These are phyloP conservation scores for Gastrodia elata DNA, from an alignment of 106 monocot species.

Conservation along the genomic window DNA sequence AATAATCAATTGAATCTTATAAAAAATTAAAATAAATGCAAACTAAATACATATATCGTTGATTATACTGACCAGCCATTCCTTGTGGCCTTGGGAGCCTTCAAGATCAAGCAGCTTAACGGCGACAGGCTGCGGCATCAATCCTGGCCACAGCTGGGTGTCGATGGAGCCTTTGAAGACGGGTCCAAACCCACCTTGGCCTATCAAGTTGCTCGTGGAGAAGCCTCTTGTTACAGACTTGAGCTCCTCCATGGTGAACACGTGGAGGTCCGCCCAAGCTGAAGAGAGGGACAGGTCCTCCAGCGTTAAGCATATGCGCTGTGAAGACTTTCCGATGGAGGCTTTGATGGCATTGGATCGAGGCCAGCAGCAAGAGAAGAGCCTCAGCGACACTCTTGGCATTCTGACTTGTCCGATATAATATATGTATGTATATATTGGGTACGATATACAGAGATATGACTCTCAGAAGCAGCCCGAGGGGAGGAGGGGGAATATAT, in stretches of 20 bases:
- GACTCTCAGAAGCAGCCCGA: neutral
- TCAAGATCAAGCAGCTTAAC: conserved; percentile 54
- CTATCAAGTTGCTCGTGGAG: conserved; percentile 39
- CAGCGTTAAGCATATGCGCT: conserved; percentile 34
- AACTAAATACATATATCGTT: neutral
- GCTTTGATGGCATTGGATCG: neutral
- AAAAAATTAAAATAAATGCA: neutral
- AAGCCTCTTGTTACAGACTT: conserved; percentile 23
- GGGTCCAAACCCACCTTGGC: conserved; percentile 49
- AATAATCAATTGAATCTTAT: neutral
- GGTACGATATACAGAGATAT: neutral
- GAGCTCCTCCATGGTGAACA: conserved; percentile 38
- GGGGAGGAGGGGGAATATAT: neutral
- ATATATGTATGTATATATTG: neutral
- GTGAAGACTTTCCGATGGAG: conserved; percentile 6
- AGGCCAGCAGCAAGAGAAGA: neutral
- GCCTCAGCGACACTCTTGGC: neutral
- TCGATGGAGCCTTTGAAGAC: conserved; percentile 48
- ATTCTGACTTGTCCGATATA: neutral
- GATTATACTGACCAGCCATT: conserved; percentile 37
- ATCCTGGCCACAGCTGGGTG: conserved; percentile 25
- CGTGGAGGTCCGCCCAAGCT: conserved; percentile 29
- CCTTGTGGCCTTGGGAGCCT: conserved; percentile 43
- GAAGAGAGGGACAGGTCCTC: conserved; percentile 42
- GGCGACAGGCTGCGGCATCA: conserved; percentile 40